Base-by-base conservation (phyloP, 2,329 filamentous ascomycete species). In the Ophiostoma piceae region DNA sequence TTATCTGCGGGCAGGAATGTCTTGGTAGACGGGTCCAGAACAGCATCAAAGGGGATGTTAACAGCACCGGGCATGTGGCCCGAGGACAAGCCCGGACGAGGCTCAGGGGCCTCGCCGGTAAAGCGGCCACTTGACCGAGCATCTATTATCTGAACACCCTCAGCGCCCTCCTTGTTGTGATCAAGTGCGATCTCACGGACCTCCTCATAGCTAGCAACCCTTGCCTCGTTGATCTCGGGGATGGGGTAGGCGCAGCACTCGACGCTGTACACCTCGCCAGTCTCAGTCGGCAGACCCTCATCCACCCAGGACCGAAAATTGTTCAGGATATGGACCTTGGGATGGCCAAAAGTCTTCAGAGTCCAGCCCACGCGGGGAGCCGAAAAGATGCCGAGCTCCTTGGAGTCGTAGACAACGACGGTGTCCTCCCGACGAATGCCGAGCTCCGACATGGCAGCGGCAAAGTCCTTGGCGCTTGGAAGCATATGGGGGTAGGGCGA, bases 401-500 rank as follows among this genome's bases (percentile, higher is more conserved):
- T 90, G 37, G 88, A 90, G 78, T 99, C 95, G 77, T 99, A 99
- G 5, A 99, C 92, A 0, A 99, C 95, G 3, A 99, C 87, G 47
- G 88, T 91, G 74, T 99, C 95, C 74, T 97, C 92, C 73, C 88
- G 87, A 70, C 88, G 87, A 74, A 99, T 95, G 8, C 95, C 95
- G 67, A 99, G 81, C 74, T 90, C 87, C 75, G 91, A 90, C 94
- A 99, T 96, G 60, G 94, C 92, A 69, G 89, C 86, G 64, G 92
- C 91, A 77, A 99, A 98, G 68, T 87, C 85, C 76, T 91, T 88
- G 51, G 91, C 84, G 8, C 86, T 89, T 2, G 95, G 95, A 2
- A 99, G 87, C 95, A 99, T 99, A 79, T 99, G 95, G 8, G 95
- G 94, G 78, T 97, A 98, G 1, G 92, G 91, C 69, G 91, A 96